These are phyloP conservation scores for Aspergillus caelatus DNA, from an alignment of 2,329 filamentous ascomycete species.

Conservation along the genomic window DNA sequence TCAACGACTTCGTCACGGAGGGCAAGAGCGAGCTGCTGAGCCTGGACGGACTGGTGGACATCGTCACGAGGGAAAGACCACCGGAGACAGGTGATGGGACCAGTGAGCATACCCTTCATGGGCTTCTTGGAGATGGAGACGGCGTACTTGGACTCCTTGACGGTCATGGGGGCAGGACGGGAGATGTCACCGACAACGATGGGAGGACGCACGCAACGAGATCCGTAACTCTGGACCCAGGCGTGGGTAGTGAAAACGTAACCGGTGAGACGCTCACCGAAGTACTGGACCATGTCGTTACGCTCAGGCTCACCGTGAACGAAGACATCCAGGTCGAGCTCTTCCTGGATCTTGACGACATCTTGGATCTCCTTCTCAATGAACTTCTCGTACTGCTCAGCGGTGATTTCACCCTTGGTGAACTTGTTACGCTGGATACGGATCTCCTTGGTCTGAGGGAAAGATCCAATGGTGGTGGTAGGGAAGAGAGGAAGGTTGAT, in stretches of 20 bases:
- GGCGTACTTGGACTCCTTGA: slow-evolving; percentile 99
- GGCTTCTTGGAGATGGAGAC: slow-evolving; percentile 95
- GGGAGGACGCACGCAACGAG: slow-evolving; percentile 94
- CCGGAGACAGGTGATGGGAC: slow-evolving; percentile 95
- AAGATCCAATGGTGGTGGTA: slow-evolving; percentile 98
- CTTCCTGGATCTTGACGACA: slow-evolving; percentile 94
- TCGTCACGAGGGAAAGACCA: slow-evolving; percentile 99
- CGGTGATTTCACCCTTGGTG: slow-evolving; percentile 96
- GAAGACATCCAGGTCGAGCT: slow-evolving; percentile 94
- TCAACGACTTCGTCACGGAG: slow-evolving; percentile 98
- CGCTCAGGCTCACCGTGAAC: slow-evolving; percentile 99
- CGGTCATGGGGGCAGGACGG: slow-evolving; percentile 94
- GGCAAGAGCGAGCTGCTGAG: slow-evolving; percentile 96
- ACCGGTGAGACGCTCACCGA: slow-evolving; percentile 93
- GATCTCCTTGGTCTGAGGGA: slow-evolving; percentile 99
- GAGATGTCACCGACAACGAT: slow-evolving; percentile 99
- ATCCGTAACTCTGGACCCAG: slow-evolving; percentile 98
- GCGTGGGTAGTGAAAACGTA: slow-evolving; percentile 99
- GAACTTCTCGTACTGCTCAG: slow-evolving; percentile 94
- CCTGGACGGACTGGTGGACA: slow-evolving; percentile 98
- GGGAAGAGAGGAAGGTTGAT: slow-evolving; percentile 96
- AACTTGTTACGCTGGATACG: slow-evolving; percentile 96
- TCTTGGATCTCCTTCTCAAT: slow-evolving; percentile 98
- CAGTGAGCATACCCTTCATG: slow-evolving; percentile 99
- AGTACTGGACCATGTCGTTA: slow-evolving; percentile 99